These are phyloP conservation scores for Cercospora berteroae DNA, from an alignment of 2,329 filamentous ascomycete genomes.

Conservation along the genomic window DNA sequence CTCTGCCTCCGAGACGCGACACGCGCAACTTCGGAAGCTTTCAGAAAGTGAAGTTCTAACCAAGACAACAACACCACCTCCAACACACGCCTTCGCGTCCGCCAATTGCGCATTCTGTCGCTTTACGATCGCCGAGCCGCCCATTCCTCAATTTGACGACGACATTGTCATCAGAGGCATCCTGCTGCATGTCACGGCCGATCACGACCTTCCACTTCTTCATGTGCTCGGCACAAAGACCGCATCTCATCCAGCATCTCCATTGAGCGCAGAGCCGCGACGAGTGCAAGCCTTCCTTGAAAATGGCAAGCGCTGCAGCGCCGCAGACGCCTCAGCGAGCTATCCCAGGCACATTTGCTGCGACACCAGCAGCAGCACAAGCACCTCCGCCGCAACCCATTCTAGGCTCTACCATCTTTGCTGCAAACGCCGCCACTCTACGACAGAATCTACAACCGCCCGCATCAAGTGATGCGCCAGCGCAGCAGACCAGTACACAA, in stretches of 20 bases:
- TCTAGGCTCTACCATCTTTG: slow-evolving; percentile 34
- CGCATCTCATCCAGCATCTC: neutral
- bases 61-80: neutral
- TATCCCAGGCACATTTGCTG: slow-evolving; percentile 72
- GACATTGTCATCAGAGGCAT: neutral
- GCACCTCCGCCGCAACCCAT: slow-evolving; percentile 10
- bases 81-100: neutral
- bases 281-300: neutral
- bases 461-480: slow-evolving; percentile 16
- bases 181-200: slow-evolving; percentile 16
- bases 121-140: neutral
- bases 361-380: slow-evolving; percentile 61
- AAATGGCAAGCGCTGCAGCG: slow-evolving; percentile 32
- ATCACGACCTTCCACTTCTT: neutral
- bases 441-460: slow-evolving; percentile 30
- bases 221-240: slow-evolving; percentile 2
- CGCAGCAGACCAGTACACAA: slow-evolving; percentile 14
- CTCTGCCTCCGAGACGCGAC: neutral
- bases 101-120: neutral
- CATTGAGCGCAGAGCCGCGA: neutral
- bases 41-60: neutral
- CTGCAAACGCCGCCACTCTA: slow-evolving; percentile 32
- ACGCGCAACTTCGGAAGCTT: neutral
- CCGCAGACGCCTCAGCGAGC: slow-evolving; percentile 64
- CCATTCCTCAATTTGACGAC: neutral